Evolutionary conservation across 768 basidiomycete species (phyloP).

Genomic region (Kwoniella europaea): DNA sequence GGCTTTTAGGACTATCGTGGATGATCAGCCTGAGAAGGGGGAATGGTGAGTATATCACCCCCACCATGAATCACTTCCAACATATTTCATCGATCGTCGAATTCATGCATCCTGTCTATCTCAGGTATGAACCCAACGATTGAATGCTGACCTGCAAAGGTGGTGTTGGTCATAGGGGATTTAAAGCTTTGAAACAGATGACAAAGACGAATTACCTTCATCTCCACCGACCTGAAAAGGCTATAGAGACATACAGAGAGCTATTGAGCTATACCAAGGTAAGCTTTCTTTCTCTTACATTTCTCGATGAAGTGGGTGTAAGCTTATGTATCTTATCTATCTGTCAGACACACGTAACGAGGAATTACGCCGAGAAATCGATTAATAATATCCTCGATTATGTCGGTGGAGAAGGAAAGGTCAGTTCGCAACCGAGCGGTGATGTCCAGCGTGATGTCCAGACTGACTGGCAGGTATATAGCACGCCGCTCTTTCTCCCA

Average conservation of each 20-base stretch:
- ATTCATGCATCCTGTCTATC: too few species aligned
- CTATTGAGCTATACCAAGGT: constrained; percentile 88
- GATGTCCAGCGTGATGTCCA: constrained; percentile 62
- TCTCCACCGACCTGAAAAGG: constrained; percentile 78
- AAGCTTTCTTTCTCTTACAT: not conserved
- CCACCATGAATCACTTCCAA: too few species aligned
- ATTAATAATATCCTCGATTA: constrained; percentile 99
- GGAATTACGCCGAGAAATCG: constrained; percentile 84
- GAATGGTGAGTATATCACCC: constrained; percentile 73
- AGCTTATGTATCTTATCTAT: not conserved
- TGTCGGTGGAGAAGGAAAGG: constrained; percentile 80
- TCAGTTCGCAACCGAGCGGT: constrained; percentile 59
- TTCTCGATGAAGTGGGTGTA: not conserved
- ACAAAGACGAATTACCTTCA: constrained; percentile 88
- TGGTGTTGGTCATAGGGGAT: constrained; percentile 70
- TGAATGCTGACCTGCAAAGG: not conserved
- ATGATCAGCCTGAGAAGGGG: constrained; percentile 84
- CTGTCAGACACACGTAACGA: constrained; percentile 52
- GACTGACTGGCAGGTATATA: constrained; percentile 61
- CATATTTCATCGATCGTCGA: too few species aligned
- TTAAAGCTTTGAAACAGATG: constrained; percentile 97
- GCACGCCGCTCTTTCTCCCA: constrained; percentile 52
- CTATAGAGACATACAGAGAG: constrained; percentile 80
- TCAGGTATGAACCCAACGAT: too few species aligned
- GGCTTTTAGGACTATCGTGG: constrained; percentile 85